These are phyloP conservation scores for Meyerozyma sp. DNA, from an alignment of 1,139 yeast genomes.

Conservation along the genomic window DNA sequence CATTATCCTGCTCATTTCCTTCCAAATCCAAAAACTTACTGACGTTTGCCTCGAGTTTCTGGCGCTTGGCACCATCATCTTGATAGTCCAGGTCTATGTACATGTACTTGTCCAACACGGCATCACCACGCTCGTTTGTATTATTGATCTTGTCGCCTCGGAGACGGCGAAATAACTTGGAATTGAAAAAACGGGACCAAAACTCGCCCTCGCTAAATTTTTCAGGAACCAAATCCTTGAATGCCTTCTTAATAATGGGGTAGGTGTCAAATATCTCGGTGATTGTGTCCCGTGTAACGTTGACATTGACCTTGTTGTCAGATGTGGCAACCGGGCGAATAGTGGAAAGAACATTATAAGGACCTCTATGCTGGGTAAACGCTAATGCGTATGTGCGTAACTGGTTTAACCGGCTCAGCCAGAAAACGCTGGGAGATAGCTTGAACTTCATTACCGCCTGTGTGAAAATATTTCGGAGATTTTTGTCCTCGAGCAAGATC, in stretches of 20 bases:
- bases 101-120: conserved; percentile 77
- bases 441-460: conserved; percentile 83
- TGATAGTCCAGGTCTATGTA: conserved; percentile 47
- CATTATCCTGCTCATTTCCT: conserved; percentile 79
- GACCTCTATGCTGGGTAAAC: conserved; percentile 81
- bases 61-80: conserved; percentile 36
- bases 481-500: conserved; percentile 62
- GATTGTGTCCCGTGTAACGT: conserved; percentile 85
- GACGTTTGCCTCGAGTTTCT: conserved; percentile 20
- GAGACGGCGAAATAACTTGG: conserved; percentile 77
- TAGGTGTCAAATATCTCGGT: conserved; percentile 88
- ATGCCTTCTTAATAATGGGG: conserved; percentile 88
- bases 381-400: conserved; percentile 83
- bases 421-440: conserved; percentile 75
- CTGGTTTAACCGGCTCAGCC: conserved; percentile 79
- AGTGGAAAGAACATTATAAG: conserved; percentile 88
- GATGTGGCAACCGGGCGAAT: conserved; percentile 90
- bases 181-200: conserved; percentile 95
- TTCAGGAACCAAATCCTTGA: conserved; percentile 78
- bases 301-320: conserved; percentile 86
- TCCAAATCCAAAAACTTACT: conserved; percentile 65
- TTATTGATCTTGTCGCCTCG: conserved; percentile 81
- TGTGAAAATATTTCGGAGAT: conserved; percentile 71
- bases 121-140: conserved; percentile 75
- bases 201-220: conserved; percentile 84